phyloP scores from a whole-genome alignment of 1,284 basidiomycete species.

The Ganoderma boninense region DNA sequence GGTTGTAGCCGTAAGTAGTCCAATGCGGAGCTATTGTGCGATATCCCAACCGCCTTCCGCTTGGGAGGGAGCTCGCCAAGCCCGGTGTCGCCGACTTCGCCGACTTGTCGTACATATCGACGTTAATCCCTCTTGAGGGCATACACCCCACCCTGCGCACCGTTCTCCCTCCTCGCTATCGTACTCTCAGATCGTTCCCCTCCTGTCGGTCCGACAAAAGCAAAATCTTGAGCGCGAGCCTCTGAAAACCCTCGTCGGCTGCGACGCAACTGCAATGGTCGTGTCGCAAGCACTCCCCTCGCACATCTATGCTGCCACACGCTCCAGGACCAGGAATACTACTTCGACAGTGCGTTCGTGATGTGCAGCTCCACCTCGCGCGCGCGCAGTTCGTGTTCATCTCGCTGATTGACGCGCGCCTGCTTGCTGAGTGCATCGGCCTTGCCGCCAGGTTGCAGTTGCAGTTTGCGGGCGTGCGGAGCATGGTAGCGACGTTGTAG shows the following conservation, averaged over 20 bases:
- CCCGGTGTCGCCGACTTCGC: background rate
- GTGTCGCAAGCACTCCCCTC: background rate
- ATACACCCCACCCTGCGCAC: background rate
- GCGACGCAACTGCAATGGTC: background rate
- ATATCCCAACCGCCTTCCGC: too few relatives aligned
- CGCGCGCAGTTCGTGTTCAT: background rate
- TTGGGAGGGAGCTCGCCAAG: background rate
- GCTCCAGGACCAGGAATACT: background rate
- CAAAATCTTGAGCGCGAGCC: too few relatives aligned
- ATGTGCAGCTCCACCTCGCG: background rate
- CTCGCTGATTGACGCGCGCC: background rate
- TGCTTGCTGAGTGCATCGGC: background rate
- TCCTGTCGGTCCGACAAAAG: background rate
- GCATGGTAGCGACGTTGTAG: background rate
- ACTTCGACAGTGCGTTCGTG: background rate
- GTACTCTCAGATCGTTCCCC: background rate
- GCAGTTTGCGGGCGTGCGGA: conserved; percentile 1
- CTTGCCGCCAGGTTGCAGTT: background rate
- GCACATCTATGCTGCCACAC: background rate
- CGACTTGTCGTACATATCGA: background rate
- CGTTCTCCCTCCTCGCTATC: background rate
- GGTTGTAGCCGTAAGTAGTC: too few relatives aligned
- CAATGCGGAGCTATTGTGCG: too few relatives aligned
- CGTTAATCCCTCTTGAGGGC: background rate
- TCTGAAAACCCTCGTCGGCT: background rate